These are phyloP conservation scores for Hymenotorrendiella dingleyae DNA, from an alignment of 2,329 filamentous ascomycete genomes.

Conservation along the genomic window DNA sequence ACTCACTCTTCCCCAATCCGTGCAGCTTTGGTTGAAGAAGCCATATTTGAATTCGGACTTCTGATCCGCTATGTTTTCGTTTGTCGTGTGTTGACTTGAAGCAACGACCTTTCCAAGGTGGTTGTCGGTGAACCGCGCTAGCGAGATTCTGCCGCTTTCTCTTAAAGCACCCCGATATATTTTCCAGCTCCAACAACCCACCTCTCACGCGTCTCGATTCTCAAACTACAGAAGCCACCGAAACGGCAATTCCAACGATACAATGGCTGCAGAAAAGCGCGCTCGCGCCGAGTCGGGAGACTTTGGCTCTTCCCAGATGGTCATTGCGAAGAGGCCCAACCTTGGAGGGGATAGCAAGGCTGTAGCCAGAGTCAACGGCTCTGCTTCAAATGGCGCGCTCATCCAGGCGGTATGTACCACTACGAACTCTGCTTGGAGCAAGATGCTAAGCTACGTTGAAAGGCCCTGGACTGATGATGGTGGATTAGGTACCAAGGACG, in stretches of 20 bases:
- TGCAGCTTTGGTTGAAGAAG: conserved; percentile 56
- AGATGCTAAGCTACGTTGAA: conserved; percentile 15
- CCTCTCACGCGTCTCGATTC: no score
- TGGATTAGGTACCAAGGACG: conserved; percentile 63
- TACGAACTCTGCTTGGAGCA: conserved; percentile 4
- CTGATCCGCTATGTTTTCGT: background rate
- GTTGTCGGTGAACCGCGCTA: conserved; percentile 6
- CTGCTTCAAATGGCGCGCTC: conserved; percentile 53
- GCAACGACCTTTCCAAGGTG: background rate
- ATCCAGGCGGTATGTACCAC: conserved; percentile 55
- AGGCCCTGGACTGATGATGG: conserved; percentile 20
- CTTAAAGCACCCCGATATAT: conserved; percentile 6
- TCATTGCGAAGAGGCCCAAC: conserved; percentile 81
- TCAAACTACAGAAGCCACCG: background rate
- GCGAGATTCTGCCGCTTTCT: conserved; percentile 3
- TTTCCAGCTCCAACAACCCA: conserved; percentile 2
- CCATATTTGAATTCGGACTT: conserved; percentile 34
- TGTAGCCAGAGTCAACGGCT: conserved; percentile 51
- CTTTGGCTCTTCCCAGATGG: conserved; percentile 71
- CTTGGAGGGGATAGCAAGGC: conserved; percentile 43
- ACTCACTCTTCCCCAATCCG: conserved; percentile 70
- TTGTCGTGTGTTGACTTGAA: conserved; percentile 2
- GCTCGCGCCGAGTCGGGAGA: conserved; percentile 66
- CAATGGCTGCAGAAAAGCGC: conserved; percentile 87
- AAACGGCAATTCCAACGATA: conserved; percentile 5